Base-by-base conservation (phyloP, 208 protist genomes). In the Wallacemonas collosoma region DNA sequence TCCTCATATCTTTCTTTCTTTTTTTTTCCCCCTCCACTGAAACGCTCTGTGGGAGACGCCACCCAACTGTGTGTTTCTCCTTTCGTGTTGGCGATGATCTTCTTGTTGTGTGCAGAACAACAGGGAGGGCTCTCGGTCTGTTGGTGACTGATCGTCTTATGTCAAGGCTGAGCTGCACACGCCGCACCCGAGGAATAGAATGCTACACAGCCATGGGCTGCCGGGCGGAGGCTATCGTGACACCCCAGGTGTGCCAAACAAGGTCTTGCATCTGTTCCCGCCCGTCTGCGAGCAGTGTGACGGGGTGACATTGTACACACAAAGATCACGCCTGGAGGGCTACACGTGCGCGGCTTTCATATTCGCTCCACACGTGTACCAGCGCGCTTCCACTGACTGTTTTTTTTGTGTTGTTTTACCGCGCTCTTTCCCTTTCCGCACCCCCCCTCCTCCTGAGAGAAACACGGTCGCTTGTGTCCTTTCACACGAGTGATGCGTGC, bases 21-120 rank as follows among this genome's bases (percentile, higher is more conserved):
- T 56, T 71, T 12, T 36, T 45, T 35, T 60, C 17, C n/a, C 47
- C 55, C 5, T 38, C 61, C 56, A 35, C 43, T 41, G 56, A 50
- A n/a, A 41, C 68, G 14, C 40, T 60, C 45, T 17, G 35, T 45
- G 45, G 12, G 12, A 6, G 45, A 12, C 12, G 12, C 8, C 8
- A 38, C 26, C 26, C 72, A 11, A 5, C 55, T 68, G 47, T 47
- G 58, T 44, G 63, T 54, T 71, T 56, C 58, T 56, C 36, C 14
- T 35, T 26, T 3, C 47, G 53, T 44, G 15, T 8, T 67, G 26
- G 17, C 69, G 58, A 38, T 26, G 40, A 43, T 43, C 43, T 45
- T 17, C 43, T 58, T 17, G 57, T 63, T 63, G 57, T 63, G 57
- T 44, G 57, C 15, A 63, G 57, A 63, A 63, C 57, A 63, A 63